Evolutionary conservation across 2,329 filamentous ascomycete genomes (phyloP), one percentile per base, ranked within the genome.

Genomic region (Claviceps citrina): DNA sequence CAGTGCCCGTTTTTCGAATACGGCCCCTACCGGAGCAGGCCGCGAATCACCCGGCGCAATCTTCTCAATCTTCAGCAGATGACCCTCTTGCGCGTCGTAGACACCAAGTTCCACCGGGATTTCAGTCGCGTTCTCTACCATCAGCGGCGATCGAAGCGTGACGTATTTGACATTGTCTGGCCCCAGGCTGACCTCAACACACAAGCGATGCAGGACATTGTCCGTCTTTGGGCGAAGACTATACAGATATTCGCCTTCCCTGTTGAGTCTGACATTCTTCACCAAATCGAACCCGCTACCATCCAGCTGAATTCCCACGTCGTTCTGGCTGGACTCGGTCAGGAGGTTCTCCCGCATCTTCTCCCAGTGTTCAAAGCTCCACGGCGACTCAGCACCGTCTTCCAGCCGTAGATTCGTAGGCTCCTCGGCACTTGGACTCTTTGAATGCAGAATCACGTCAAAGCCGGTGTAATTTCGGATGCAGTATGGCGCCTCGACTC

Each of bases 141-240:
- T 64, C 1, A 98, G 65, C 1, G 91, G 91, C 15, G 89, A 96
- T 20, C 91, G 76, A 53, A 98, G 78, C 1, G 87, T 98, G 53
- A 98, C 93, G 56, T 93, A 93, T 64, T 98, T 98, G 63, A 98
- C 84, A 52, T 96, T 96, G 64, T 98, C 89, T 1, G 76, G 65
- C n/a, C 86, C 91, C 19, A 98, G 70, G 39, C 76, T 84, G 39
- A 98, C 81, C 42, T 98, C 91, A 0, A 96, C 87, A 19, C 96
- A 76, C 15, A 98, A 72, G 18, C 87, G 81, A 57, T 98, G 93
- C 47, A 89, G 70, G 3, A 94, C 71, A 43, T 82, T 73, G 52
- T 94, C 82, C 45, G 85, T 81, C 57, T 86, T 84, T 2, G 93
- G 91, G 43, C 84, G 82, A 34, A 98, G 69, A 38, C 81, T 84